Conservation (phyloP, 495 filamentous ascomycete species). For the Baudoinia panamericana region DNA sequence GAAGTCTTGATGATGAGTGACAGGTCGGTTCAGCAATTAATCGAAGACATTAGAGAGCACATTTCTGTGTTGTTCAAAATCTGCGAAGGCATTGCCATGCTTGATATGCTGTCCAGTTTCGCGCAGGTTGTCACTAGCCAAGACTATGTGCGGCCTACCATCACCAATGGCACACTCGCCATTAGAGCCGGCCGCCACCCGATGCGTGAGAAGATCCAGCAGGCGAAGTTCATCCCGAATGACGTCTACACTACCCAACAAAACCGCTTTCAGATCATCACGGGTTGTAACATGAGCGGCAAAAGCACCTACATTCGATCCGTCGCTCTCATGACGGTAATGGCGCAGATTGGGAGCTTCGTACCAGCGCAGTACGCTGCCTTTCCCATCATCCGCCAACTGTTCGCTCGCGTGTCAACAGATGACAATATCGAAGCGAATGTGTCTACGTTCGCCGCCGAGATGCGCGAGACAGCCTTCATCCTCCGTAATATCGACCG, state of each 20-base stretch:
- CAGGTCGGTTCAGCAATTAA: slow-evolving; percentile 54
- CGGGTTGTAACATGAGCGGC: slow-evolving; percentile 98
- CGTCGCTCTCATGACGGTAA: slow-evolving; percentile 70
- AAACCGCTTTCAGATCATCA: slow-evolving; percentile 79
- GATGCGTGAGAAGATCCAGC: slow-evolving; percentile 60
- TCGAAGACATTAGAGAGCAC: slow-evolving; percentile 50
- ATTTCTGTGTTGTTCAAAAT: slow-evolving; percentile 60
- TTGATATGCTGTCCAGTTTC: slow-evolving; percentile 82
- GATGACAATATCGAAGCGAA: slow-evolving; percentile 86
- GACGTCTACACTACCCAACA: slow-evolving; percentile 71
- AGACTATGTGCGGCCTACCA: slow-evolving; percentile 69
- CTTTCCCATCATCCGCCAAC: slow-evolving; percentile 64
- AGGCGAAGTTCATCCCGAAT: slow-evolving; percentile 64
- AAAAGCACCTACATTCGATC: slow-evolving; percentile 88
- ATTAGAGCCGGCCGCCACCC: slow-evolving; percentile 77
- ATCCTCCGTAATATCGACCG: slow-evolving; percentile 69
- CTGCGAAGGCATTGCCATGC: slow-evolving; percentile 73
- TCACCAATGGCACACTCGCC: slow-evolving; percentile 60
- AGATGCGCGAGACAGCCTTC: slow-evolving; percentile 93
- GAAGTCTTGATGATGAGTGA: slow-evolving; percentile 73
- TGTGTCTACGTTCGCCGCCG: slow-evolving; percentile 81
- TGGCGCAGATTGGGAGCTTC: slow-evolving; percentile 89
- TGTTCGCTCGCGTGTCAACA: slow-evolving; percentile 77
- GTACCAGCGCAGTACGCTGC: slow-evolving; percentile 74
- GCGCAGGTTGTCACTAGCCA: slow-evolving; percentile 60